Evolutionary conservation across 1,139 yeast species (phyloP), one percentile per base, ranked within the genome.

Genomic region (Candida frijolesensis): DNA sequence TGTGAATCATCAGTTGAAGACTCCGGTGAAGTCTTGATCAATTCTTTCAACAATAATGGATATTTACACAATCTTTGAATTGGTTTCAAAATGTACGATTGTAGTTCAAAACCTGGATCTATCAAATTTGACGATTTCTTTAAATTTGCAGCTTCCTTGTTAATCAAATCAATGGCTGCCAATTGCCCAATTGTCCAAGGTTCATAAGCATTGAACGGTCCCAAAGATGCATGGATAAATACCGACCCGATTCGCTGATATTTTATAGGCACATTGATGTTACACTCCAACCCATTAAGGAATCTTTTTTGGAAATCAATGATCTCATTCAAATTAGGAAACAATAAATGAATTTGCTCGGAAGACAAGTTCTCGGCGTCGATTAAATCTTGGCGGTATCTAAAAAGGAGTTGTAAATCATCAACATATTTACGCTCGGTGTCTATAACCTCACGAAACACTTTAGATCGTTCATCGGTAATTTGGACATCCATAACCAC

Each of bases 41-140:
- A 76, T 62, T 90, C 96, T 57, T 82, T 83, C 52, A 94, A 70
- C 45, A 94, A 74, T 46, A 95, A 71, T 2, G 99, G 99, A 66
- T 94, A 94, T 67, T 92, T 90, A 74, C 97, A 90, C 30, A 94
- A 78, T 59, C 99, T 81, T 72, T 94, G 99, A 40, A 94, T 90
- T 0, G 99, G 99, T 66, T 94, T 94, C 59, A 94, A 82, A 45
- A 95, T 78, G 66, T 89, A 89, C 48, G 96, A 86, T 62, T 90
- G 98, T 49, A 94, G 75, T 67, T 94, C 99, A 65, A 91, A 86
- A 37, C 90, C 88, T 27, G 96, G 95, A 56, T 87, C 96, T 51
- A 94, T 82, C 42, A 91, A 70, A 46, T 78, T 70, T 3, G 87
- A 77, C 22, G 86, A 77, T 53, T 80, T 80, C 51, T 68, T 72